Base-by-base conservation (phyloP, 257 asterid species). In the Solanum infundibuliforme region DNA sequence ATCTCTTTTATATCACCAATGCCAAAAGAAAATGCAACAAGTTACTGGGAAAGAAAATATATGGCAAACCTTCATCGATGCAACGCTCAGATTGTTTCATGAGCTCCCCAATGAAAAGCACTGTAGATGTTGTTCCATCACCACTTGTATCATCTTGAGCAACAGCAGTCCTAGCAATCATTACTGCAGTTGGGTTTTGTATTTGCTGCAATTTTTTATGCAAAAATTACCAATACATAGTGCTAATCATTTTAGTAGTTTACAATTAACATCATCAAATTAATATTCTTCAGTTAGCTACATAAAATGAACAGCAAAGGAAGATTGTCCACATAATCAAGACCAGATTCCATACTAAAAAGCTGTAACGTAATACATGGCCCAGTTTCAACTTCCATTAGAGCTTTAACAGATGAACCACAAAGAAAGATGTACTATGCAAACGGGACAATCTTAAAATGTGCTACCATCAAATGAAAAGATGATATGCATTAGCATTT, bases 91-190 rank as follows among this genome's bases (percentile, higher is more conserved):
- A 93, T 89, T 97, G 99, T 92, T 95, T 97, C 99, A 97, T 94
- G 86, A 97, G 98, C 92, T 97, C 99, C 68, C 99, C 99, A 84
- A 97, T 97, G 87, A 97, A 95, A 90, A 97, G 92, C 84, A 97
- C 99, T 43, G 99, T 97, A 12, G 99, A 94, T 87, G 99, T 97
- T 87, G 99, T 97, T 86, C 99, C 99, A 92, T 97, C 99, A 34
- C 99, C 99, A 87, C 97, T 95, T 66, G 95, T 90, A 76, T 97
- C 99, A 89, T 97, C 99, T 94, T 97, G 99, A 86, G 99, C 99
- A 89, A 97, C 98, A 68, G 99, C 99, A 87, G 99, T 97, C 88
- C 99, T 93, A 3, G 99, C 99, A 85, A 97, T 97, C 99, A 97
- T 97, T 88, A 97, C 93, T 86, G 99, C 99, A 36, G 99, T 97